A percentile compares a stretch with the other conserved stretches of the same genome.
Conservation (phyloP, 2,329 filamentous ascomycete genomes). For the Iodosphaeria phyllophila region DNA sequence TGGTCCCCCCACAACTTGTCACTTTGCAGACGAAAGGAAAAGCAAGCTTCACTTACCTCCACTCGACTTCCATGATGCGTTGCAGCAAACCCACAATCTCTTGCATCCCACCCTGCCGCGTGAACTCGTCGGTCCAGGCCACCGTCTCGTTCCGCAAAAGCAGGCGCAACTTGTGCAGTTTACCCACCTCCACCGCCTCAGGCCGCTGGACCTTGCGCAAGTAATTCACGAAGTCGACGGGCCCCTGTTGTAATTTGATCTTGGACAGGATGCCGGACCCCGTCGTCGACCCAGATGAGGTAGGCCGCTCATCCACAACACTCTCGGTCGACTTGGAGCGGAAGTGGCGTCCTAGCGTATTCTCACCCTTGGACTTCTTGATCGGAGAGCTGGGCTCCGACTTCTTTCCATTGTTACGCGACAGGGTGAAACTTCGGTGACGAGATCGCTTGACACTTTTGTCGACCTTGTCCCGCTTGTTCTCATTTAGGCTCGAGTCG, state of each 20-base stretch:
- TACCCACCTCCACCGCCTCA: constrained; percentile 76
- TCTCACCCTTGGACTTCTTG: constrained; percentile 57
- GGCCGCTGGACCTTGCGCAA: constrained; percentile 66
- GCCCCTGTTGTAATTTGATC: constrained; percentile 55
- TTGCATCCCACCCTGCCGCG: constrained; percentile 76
- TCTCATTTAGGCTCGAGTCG: constrained; percentile 17
- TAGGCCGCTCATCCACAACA: constrained; percentile 39
- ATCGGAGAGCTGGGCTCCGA: constrained; percentile 44
- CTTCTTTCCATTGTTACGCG: constrained; percentile 32
- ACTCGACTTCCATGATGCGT: constrained; percentile 88
- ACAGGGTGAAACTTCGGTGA: constrained; percentile 65
- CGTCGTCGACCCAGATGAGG: constrained; percentile 28
- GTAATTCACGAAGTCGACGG: constrained; percentile 74
- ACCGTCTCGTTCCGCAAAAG: constrained; percentile 89
- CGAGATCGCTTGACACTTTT: constrained; percentile 39
- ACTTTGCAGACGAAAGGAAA: background rate
- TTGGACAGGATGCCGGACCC: constrained; percentile 43
- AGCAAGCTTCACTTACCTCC: constrained; percentile 59
- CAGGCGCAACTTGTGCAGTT: constrained; percentile 80
- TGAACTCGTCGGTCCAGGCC: constrained; percentile 85
- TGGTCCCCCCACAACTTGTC: background rate
- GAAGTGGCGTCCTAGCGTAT: constrained; percentile 41
- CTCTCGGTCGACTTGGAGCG: constrained; percentile 58
- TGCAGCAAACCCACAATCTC: constrained; percentile 75
- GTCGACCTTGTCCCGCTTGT: constrained; percentile 19